phyloP scores from a whole-genome alignment of 2,329 filamentous ascomycete species.

The Sporothrix globosa region DNA sequence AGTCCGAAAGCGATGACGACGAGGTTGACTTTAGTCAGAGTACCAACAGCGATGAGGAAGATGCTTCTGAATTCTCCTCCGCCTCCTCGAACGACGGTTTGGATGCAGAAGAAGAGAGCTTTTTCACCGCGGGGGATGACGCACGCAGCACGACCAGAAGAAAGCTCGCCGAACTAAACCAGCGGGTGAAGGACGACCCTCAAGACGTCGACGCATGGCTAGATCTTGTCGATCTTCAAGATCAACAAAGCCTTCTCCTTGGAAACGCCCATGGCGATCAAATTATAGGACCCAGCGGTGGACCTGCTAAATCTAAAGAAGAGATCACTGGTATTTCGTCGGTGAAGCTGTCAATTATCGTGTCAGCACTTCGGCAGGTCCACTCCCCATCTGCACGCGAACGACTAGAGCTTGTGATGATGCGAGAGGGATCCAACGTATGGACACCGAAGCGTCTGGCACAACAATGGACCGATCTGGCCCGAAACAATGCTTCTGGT shows the following conservation, averaged over 20 bases:
- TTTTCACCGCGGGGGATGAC: constrained; percentile 33
- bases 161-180: constrained; percentile 55
- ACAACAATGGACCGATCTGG: constrained; percentile 62
- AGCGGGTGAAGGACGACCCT: constrained; percentile 66
- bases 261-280: constrained; percentile 45
- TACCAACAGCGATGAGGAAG: not conserved
- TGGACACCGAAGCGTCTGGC: constrained; percentile 69
- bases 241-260: constrained; percentile 55
- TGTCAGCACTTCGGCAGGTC: constrained; percentile 70
- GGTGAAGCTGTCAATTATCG: constrained; percentile 77
- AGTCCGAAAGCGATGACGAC: constrained; percentile 56
- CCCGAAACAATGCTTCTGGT: constrained; percentile 44
- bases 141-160: constrained; percentile 13
- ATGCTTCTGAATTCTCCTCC: not conserved
- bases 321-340: constrained; percentile 73
- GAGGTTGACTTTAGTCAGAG: constrained; percentile 37
- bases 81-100: constrained; percentile 36
- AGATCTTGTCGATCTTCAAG: constrained; percentile 76
- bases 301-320: constrained; percentile 56
- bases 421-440: constrained; percentile 72
- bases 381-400: constrained; percentile 54
- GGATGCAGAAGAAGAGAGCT: constrained; percentile 41
- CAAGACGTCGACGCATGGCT: constrained; percentile 74
- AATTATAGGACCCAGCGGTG: constrained; percentile 32
- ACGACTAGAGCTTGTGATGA: constrained; percentile 66